Conservation (phyloP, 345 rosid species). For the Odontarrhena argentea region DNA sequence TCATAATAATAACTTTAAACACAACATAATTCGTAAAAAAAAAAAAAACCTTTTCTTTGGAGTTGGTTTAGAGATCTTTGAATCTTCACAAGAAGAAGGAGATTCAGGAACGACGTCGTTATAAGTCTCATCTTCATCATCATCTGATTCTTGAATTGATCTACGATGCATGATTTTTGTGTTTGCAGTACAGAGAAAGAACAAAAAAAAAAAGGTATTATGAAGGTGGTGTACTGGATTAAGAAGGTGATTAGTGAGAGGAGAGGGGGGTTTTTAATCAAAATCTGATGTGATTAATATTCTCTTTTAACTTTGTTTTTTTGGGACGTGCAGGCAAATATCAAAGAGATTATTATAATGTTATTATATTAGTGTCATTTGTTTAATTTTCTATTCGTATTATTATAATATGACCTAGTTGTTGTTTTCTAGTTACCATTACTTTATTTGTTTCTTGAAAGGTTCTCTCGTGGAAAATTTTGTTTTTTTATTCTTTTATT, state of each 20-base stretch:
- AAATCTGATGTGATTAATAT: slow-evolving; percentile 38
- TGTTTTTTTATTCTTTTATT: not conserved
- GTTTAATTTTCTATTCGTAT: slow-evolving; percentile 30
- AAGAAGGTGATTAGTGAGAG: slow-evolving; percentile 44
- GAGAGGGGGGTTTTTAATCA: slow-evolving; percentile 37
- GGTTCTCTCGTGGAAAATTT: slow-evolving; percentile 39
- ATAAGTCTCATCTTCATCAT: slow-evolving; percentile 42
- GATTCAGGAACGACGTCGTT: slow-evolving; percentile 47
- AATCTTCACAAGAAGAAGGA: slow-evolving; percentile 55
- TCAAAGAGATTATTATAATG: slow-evolving; percentile 28
- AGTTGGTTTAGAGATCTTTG: slow-evolving; percentile 47
- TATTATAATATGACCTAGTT: slow-evolving; percentile 36
- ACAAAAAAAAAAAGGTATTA: too few relatives aligned
- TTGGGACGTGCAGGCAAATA: slow-evolving; percentile 49
- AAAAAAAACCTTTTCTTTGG: slow-evolving; percentile 55
- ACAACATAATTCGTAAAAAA: not conserved
- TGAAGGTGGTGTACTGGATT: slow-evolving; percentile 13
- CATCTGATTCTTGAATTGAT: slow-evolving; percentile 41
- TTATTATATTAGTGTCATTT: slow-evolving; percentile 13
- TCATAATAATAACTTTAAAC: not conserved
- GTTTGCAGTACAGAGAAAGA: too few relatives aligned
- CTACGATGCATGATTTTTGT: slow-evolving; percentile 38
- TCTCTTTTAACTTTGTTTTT: slow-evolving; percentile 33
- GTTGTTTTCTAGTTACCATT: slow-evolving; percentile 35
- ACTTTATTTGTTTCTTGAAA: slow-evolving; percentile 31